phyloP scores from a whole-genome alignment of 148 eudicot genomes.

The Talinum fruticosum region DNA sequence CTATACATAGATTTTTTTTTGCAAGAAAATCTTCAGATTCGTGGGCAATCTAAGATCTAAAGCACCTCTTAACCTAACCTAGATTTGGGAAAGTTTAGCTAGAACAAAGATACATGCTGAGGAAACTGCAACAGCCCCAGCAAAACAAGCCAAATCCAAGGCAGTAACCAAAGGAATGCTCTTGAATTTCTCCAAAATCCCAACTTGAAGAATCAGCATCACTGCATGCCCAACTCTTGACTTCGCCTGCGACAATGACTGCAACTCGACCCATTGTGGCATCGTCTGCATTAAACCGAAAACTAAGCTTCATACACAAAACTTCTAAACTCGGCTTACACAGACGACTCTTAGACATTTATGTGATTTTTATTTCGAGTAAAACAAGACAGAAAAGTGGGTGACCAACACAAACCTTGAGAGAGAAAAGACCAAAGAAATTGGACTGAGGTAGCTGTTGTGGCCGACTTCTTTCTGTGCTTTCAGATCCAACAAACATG shows the following conservation, averaged over 20 bases:
- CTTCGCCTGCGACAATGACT: conserved; percentile 54
- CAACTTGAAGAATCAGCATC: conserved; percentile 69
- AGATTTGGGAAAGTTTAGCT: conserved; percentile 30
- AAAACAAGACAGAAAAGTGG: too few relatives aligned
- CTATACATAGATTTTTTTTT: too few relatives aligned
- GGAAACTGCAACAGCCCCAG: conserved; percentile 54
- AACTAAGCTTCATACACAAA: too few relatives aligned
- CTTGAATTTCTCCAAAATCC: conserved; percentile 62
- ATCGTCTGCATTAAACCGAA: conserved; percentile 25
- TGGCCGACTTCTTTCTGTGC: conserved; percentile 15
- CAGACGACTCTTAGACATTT: too few relatives aligned
- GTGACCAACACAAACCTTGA: conserved; percentile 42
- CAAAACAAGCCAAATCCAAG: conserved; percentile 67
- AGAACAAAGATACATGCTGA: conserved; percentile 60
- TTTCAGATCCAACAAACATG: conserved; percentile 54
- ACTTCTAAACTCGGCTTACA: too few relatives aligned
- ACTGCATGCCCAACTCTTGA: conserved; percentile 65
- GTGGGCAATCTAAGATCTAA: neutral
- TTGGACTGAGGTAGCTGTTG: conserved; percentile 32
- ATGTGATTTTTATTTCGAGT: too few relatives aligned
- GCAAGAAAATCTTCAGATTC: too few relatives aligned
- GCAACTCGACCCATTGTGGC: conserved; percentile 47
- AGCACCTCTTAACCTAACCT: neutral
- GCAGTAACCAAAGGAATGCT: conserved; percentile 50
- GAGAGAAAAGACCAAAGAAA: conserved; percentile 41